Percentiles rank a stretch among this genome's conserved stretches.
phyloP scores from a whole-genome alignment of 768 basidiomycete species.

The Naganishia vishniacii region DNA sequence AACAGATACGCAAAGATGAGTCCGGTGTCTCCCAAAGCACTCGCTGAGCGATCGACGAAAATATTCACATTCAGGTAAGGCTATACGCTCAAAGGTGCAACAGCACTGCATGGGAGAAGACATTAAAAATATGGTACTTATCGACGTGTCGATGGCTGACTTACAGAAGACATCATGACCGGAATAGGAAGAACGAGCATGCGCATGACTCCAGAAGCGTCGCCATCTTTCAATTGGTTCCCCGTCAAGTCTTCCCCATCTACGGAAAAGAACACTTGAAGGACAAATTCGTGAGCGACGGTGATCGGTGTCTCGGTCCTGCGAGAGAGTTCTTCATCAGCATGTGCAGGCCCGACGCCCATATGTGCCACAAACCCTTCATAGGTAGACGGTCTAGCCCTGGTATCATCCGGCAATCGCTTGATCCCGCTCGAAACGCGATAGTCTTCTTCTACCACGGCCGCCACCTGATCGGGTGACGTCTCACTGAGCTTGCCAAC shows the following conservation, averaged over 20 bases:
- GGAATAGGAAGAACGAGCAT: conserved; percentile 40
- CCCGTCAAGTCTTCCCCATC: conserved; percentile 36
- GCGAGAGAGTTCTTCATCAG: too few relatives aligned
- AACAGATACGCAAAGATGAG: neutral
- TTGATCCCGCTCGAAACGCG: conserved; percentile 32
- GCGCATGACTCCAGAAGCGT: conserved; percentile 42
- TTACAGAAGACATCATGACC: conserved; percentile 40
- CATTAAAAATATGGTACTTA: neutral
- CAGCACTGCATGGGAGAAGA: conserved; percentile 13
- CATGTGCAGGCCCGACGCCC: too few relatives aligned
- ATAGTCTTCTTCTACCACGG: conserved; percentile 36
- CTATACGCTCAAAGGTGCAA: conserved; percentile 26
- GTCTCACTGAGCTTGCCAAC: conserved; percentile 23
- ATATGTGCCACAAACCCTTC: conserved; percentile 43
- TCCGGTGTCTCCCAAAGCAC: too few relatives aligned
- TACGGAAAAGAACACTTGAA: conserved; percentile 38
- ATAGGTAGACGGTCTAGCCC: conserved; percentile 40
- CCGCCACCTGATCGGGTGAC: conserved; percentile 30
- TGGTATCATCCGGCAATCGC: conserved; percentile 42
- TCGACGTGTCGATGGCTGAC: conserved; percentile 1
- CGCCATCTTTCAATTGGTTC: conserved; percentile 25
- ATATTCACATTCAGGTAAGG: conserved; percentile 27
- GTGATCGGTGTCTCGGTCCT: conserved; percentile 35
- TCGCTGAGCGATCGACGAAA: too few relatives aligned
- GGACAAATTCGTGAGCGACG: conserved; percentile 32